Conservation (phyloP, 192 early-diverging fungal genomes). For the Piromyces finnis region DNA sequence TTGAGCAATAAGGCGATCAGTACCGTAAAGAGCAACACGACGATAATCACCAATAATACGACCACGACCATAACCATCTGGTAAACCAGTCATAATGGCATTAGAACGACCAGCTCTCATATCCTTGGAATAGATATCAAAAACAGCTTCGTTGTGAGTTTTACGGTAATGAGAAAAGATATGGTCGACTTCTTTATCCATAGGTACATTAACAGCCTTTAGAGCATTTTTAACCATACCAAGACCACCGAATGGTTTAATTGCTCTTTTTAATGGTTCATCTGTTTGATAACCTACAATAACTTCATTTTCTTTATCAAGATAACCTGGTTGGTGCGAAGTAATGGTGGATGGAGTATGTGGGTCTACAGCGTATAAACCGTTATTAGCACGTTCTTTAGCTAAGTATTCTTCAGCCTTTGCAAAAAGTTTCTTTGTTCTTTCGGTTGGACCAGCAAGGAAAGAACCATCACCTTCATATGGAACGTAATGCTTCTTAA, state of each 20-base stretch:
- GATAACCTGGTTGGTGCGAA: constrained; percentile 2
- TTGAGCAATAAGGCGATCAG: background rate
- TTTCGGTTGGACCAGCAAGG: no score
- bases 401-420: no score
- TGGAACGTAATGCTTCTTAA: no score
- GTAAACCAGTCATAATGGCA: no score
- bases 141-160: constrained; percentile 7
- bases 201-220: background rate
- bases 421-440: no score
- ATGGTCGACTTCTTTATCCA: constrained; percentile 2
- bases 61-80: no score
- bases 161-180: constrained; percentile 5
- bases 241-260: constrained; percentile 4
- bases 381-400: no score
- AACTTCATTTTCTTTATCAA: constrained; percentile 8
- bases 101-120: no score
- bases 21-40: no score
- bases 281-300: constrained; percentile 8
- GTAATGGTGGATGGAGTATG: constrained; percentile 5
- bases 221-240: constrained; percentile 5
- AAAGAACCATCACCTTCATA: no score
- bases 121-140: background rate
- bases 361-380: constrained; percentile 1
- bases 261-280: constrained; percentile 5
- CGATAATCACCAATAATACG: no score